Evolutionary conservation across 2,329 filamentous ascomycete species (phyloP).

Genomic region (Trichophyton mentagrophytes): DNA sequence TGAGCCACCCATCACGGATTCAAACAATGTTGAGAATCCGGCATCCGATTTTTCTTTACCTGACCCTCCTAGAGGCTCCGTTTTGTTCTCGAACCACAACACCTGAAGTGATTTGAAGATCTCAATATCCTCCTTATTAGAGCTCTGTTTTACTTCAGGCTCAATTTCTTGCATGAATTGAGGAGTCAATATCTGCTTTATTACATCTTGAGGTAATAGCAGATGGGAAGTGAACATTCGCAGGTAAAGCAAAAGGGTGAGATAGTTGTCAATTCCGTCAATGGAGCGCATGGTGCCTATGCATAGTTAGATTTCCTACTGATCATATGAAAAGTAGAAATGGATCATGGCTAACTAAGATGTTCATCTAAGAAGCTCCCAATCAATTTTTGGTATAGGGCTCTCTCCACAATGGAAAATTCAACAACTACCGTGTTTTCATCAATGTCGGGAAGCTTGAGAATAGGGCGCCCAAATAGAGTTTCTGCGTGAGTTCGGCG

Average conservation of each 20-base stretch:
- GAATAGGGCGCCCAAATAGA: constrained; percentile 41
- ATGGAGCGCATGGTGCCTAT: not conserved
- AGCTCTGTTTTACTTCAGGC: constrained; percentile 19
- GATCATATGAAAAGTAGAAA: not conserved
- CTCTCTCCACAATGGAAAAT: constrained; percentile 41
- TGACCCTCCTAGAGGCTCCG: not conserved
- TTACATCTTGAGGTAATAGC: constrained; percentile 35
- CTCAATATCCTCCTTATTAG: constrained; percentile 15
- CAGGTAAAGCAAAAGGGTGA: constrained; percentile 38
- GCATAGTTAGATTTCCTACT: not conserved
- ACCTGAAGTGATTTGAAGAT: constrained; percentile 13
- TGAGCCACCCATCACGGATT: not conserved
- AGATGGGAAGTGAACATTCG: constrained; percentile 41
- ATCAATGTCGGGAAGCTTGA: constrained; percentile 41
- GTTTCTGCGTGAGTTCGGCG: constrained; percentile 43
- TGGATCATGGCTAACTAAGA: constrained; percentile 14
- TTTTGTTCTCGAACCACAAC: not conserved
- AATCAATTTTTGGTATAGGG: constrained; percentile 42
- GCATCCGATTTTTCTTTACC: not conserved
- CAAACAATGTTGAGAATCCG: not conserved
- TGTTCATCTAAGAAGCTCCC: constrained; percentile 26
- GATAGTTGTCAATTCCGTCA: constrained; percentile 6
- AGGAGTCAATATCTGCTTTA: constrained; percentile 34
- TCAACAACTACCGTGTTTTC: constrained; percentile 32
- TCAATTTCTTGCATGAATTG: constrained; percentile 35